Evolutionary conservation across 2,329 filamentous ascomycete species (phyloP).

Genomic region (Scedosporium aurantiacum): DNA sequence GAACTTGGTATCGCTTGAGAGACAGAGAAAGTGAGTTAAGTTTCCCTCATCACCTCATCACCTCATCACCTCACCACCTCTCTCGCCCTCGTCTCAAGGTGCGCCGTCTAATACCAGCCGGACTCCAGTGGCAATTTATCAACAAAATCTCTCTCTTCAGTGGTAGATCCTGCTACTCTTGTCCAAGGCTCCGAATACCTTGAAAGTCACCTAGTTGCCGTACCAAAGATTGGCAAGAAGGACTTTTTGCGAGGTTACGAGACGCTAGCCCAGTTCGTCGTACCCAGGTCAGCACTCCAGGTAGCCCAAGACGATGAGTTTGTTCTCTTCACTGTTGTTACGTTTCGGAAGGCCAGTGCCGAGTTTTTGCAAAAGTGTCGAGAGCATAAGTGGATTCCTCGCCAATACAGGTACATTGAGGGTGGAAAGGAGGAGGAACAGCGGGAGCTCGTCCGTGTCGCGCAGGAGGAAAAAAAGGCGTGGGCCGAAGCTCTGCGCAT

Average conservation of each 20-base stretch:
- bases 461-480: slow-evolving; percentile 77
- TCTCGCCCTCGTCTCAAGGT: neutral
- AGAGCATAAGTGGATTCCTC: slow-evolving; percentile 87
- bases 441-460: slow-evolving; percentile 71
- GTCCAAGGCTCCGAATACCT: slow-evolving; percentile 92
- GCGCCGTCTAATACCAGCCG: neutral
- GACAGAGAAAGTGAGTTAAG: slow-evolving; percentile 69
- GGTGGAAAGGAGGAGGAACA: slow-evolving; percentile 83
- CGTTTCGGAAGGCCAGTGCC: slow-evolving; percentile 79
- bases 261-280: slow-evolving; percentile 79
- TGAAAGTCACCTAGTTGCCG: slow-evolving; percentile 86
- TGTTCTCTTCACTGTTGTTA: slow-evolving; percentile 74
- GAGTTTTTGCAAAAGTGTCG: slow-evolving; percentile 90
- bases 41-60: neutral
- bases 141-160: slow-evolving; percentile 83
- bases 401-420: slow-evolving; percentile 87
- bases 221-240: slow-evolving; percentile 69
- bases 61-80: too few relatives aligned
- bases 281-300: slow-evolving; percentile 73
- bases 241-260: slow-evolving; percentile 89
- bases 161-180: slow-evolving; percentile 70
- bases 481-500: slow-evolving; percentile 86
- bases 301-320: slow-evolving; percentile 85
- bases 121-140: slow-evolving; percentile 69
- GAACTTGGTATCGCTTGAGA: slow-evolving; percentile 67